Base-by-base conservation (phyloP, 2,329 filamentous ascomycete genomes). In the Colletotrichum higginsianum region DNA sequence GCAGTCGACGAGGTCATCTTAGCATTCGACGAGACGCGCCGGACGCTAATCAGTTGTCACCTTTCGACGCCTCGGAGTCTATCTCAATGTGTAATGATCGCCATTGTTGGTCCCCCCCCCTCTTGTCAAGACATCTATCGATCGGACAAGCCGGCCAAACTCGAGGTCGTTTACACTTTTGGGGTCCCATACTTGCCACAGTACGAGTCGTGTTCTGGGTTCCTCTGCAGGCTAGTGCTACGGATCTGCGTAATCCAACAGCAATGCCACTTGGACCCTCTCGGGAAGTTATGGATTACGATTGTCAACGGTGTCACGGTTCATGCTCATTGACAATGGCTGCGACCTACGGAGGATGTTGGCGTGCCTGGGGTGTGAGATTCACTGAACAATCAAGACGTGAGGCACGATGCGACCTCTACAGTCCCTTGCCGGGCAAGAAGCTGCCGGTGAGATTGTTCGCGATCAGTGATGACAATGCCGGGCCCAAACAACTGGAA, bases 121-220 rank as follows among this genome's bases (percentile, higher is more conserved):
- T 12, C 12, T 9, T 35, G 30, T 35, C 35, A 38, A 38, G 35
- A 38, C 2, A 38, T 38, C 13, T 15, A 18, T 13, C 15, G 16
- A 60, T 47, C 57, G 23, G 57, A n/a, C 21, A 38, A 18, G 2
- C 9, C 57, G 40, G 40, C 8, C 15, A 47, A 23, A 42, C 30
- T 47, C 15, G 21, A 55, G 50, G 49, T 38, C 11, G 40, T 55
- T 55, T 47, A 64, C 15, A 57, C 52, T 49, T 65, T 57, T 21
- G 6, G 40, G n/a, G 13, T 8, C 35, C 35, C 35, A 9, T 38
- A 38, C 35, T 0, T 38, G 35, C 35, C 35, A 38, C 35, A 38
- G 9, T 38, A 55, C 35, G 64, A 61, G 46, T 66, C 55, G 56
- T 35, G 38, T 16, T 35, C 64, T 44, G 63, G 15, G 42, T 21